phyloP scores from a whole-genome alignment of 352 stramenopile species.

The Pythium utonaiense region DNA sequence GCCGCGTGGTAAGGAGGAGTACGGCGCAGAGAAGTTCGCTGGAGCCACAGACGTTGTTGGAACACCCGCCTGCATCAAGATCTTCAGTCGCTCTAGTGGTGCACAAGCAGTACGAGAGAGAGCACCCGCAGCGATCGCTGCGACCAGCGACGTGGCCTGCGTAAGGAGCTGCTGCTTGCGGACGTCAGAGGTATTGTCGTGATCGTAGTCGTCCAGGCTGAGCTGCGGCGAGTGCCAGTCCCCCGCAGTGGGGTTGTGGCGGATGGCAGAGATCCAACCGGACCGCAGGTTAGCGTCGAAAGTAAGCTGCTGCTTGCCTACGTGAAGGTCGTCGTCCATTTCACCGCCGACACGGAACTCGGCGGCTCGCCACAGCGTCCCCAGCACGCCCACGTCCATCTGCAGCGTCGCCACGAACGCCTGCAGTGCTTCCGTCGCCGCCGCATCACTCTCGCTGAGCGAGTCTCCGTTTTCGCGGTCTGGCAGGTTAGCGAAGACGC shows the following conservation, averaged over 20 bases:
- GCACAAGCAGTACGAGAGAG: constrained; percentile 63
- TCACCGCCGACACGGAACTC: constrained; percentile 52
- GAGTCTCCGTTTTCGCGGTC: constrained; percentile 17
- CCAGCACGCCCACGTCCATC: constrained; percentile 48
- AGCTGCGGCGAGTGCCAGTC: constrained; percentile 52
- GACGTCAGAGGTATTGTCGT: constrained; percentile 22
- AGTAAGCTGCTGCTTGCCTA: constrained; percentile 38
- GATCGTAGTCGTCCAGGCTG: constrained; percentile 14
- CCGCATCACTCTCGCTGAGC: constrained; percentile 18
- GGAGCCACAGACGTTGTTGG: constrained; percentile 1
- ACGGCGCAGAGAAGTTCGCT: constrained; percentile 23
- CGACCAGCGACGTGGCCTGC: constrained; percentile 51
- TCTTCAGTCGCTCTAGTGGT: constrained; percentile 78
- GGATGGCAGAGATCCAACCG: constrained; percentile 70
- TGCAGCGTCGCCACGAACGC: constrained; percentile 45
- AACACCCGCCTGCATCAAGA: constrained; percentile 59
- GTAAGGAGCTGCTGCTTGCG: constrained; percentile 23
- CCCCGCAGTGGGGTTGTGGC: constrained; percentile 57
- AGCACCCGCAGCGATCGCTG: constrained; percentile 61
- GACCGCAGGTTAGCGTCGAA: constrained; percentile 74
- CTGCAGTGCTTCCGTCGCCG: constrained; percentile 31
- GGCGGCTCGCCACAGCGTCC: constrained; percentile 60
- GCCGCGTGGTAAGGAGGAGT: constrained; percentile 44
- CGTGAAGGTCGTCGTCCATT: constrained; percentile 25
- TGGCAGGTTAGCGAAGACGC: constrained; percentile 39